A percentile compares a stretch with the other conserved stretches of the same genome.
phyloP scores from a whole-genome alignment of 1,284 basidiomycete species.

The Pisolithus thermaeus region DNA sequence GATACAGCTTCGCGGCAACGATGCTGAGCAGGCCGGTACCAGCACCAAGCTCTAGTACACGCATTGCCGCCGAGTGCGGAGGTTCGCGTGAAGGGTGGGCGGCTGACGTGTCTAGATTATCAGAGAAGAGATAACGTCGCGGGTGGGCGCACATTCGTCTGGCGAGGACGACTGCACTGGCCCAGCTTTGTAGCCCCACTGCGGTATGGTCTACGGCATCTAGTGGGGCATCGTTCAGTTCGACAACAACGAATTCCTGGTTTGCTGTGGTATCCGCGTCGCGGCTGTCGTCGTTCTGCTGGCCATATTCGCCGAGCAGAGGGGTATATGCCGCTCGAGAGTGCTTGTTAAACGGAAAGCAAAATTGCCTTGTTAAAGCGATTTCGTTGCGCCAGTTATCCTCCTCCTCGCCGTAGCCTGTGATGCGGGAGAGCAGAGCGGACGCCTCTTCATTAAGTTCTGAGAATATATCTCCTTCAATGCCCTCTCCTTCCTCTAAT shows the following conservation, averaged over 20 bases:
- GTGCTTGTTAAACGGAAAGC: constrained; percentile 34
- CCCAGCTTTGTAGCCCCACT: constrained; percentile 89
- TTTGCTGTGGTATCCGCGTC: background rate
- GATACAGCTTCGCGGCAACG: constrained; percentile 55
- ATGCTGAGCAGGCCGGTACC: constrained; percentile 84
- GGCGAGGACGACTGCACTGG: constrained; percentile 71
- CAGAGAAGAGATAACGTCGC: constrained; percentile 32
- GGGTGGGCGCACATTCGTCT: constrained; percentile 62
- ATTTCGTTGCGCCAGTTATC: constrained; percentile 23
- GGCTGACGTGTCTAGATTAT: background rate
- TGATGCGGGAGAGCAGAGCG: constrained; percentile 59
- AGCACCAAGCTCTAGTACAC: constrained; percentile 80
- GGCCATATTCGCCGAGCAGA: too few species aligned
- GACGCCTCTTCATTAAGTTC: constrained; percentile 34
- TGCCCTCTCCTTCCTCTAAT: constrained; percentile 28
- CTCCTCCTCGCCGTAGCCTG: constrained; percentile 26
- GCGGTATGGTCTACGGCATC: constrained; percentile 67
- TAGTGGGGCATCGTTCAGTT: constrained; percentile 76
- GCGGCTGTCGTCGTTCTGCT: background rate
- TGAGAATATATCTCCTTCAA: constrained; percentile 17
- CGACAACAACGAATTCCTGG: constrained; percentile 37
- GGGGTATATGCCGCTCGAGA: background rate
- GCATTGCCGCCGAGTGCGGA: constrained; percentile 17
- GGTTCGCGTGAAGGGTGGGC: background rate
- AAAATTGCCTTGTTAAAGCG: constrained; percentile 47